Evolutionary conservation across 2,329 filamentous ascomycete genomes (phyloP).

Genomic region (Gnomoniopsis smithogilvyi): DNA sequence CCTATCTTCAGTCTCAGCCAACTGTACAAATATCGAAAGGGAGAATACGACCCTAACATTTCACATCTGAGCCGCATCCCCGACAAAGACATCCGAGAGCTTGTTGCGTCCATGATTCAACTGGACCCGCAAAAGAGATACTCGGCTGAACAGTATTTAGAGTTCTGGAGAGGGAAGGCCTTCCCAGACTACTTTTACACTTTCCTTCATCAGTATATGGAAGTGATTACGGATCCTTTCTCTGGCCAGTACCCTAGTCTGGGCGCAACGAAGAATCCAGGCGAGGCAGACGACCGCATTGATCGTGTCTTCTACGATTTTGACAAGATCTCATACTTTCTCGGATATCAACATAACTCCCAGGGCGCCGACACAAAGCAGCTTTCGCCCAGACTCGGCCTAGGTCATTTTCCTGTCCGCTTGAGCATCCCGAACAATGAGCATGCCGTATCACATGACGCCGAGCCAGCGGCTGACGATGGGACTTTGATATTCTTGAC

Average conservation of each 20-base stretch:
- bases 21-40: constrained; percentile 88
- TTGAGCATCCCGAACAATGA: constrained; percentile 85
- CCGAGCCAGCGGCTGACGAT: constrained; percentile 69
- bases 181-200: constrained; percentile 98
- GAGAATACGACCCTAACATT: constrained; percentile 85
- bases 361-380: constrained; percentile 26
- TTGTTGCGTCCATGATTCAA: constrained; percentile 96
- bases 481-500: constrained; percentile 91
- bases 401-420: constrained; percentile 73
- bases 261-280: constrained; percentile 66
- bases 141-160: constrained; percentile 88
- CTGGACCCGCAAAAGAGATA: constrained; percentile 88
- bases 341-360: constrained; percentile 66
- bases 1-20: constrained; percentile 98
- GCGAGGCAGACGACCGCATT: constrained; percentile 90
- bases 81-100: constrained; percentile 79
- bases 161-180: constrained; percentile 86
- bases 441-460: constrained; percentile 60
- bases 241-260: constrained; percentile 72
- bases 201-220: constrained; percentile 97
- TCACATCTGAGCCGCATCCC: constrained; percentile 82
- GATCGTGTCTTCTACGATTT: constrained; percentile 92
- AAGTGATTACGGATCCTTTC: constrained; percentile 85
- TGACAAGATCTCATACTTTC: constrained; percentile 94
- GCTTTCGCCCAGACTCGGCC: constrained; percentile 45